Evolutionary conservation across 2,329 filamentous ascomycete genomes (phyloP).

Genomic region (Stemphylium vesicarium): DNA sequence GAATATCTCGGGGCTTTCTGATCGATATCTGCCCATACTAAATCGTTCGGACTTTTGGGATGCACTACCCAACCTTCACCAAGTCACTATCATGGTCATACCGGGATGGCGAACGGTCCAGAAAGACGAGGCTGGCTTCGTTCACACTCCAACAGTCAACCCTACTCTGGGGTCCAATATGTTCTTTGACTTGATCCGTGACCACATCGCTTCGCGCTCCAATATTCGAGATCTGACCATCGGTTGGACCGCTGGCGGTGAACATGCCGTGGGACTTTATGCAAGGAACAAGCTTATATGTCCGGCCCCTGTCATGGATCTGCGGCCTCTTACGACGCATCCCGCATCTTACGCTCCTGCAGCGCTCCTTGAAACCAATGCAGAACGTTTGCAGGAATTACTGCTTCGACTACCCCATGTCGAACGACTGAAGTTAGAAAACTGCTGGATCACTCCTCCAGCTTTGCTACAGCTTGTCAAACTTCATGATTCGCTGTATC

Average conservation of each 20-base stretch:
- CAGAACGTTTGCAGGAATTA: slow-evolving; percentile 21
- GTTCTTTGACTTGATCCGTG: slow-evolving; percentile 61
- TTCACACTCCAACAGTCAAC: slow-evolving; percentile 57
- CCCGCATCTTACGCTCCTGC: slow-evolving; percentile 7
- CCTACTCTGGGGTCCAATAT: slow-evolving; percentile 60
- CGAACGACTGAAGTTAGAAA: slow-evolving; percentile 66
- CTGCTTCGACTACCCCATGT: slow-evolving; percentile 64
- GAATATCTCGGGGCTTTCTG: slow-evolving; percentile 69
- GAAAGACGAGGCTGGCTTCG: slow-evolving; percentile 59
- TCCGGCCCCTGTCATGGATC: slow-evolving; percentile 62
- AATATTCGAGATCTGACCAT: slow-evolving; percentile 66
- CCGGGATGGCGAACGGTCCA: slow-evolving; percentile 69
- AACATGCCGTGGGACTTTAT: slow-evolving; percentile 66
- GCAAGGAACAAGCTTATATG: slow-evolving; percentile 68
- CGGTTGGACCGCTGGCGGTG: slow-evolving; percentile 72
- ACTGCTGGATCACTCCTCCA: slow-evolving; percentile 71
- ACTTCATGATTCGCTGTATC: slow-evolving; percentile 53
- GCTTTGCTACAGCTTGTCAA: slow-evolving; percentile 61
- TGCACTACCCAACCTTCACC: slow-evolving; percentile 60
- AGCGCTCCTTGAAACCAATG: slow-evolving; percentile 17
- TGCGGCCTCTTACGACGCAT: slow-evolving; percentile 7
- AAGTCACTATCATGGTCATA: slow-evolving; percentile 66
- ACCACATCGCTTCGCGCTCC: slow-evolving; percentile 56
- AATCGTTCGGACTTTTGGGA: slow-evolving; percentile 67
- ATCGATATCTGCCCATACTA: slow-evolving; percentile 64